These are phyloP conservation scores for Straminergon stramineum DNA, from an alignment of 225 moss, liverwort and hornwort species.

Conservation along the genomic window DNA sequence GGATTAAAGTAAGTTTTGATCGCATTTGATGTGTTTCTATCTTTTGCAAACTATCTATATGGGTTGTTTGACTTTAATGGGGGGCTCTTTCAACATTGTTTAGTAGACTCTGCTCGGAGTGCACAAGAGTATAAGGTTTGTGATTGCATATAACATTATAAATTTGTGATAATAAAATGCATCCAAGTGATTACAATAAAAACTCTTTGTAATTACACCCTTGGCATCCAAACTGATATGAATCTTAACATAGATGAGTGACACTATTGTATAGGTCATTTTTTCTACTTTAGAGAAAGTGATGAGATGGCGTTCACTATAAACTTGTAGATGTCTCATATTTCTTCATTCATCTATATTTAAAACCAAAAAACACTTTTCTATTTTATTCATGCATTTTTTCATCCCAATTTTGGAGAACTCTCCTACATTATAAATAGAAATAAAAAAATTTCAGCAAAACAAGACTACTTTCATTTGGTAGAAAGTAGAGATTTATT, in stretches of 20 bases:
- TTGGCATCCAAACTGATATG: not conserved
- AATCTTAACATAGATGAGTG: not conserved
- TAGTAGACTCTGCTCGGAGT: not conserved
- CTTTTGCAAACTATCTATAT: not conserved
- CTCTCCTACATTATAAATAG: too few relatives aligned
- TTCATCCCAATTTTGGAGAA: too few relatives aligned
- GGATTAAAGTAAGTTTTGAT: not conserved
- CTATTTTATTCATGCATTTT: too few relatives aligned
- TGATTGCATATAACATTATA: not conserved
- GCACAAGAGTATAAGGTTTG: not conserved
- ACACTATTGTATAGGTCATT: too few relatives aligned
- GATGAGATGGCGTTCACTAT: too few relatives aligned
- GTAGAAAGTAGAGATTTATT: too few relatives aligned
- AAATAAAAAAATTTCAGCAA: too few relatives aligned
- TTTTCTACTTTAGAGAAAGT: too few relatives aligned
- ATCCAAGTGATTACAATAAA: not conserved
- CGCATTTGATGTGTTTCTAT: not conserved
- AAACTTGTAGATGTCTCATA: too few relatives aligned
- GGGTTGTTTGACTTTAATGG: not conserved
- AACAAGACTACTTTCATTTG: too few relatives aligned
- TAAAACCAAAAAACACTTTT: too few relatives aligned
- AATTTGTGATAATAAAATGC: not conserved
- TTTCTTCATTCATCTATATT: too few relatives aligned
- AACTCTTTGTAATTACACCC: not conserved
- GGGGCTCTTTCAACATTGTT: not conserved